Percentiles rank a stretch among this genome's conserved stretches.
Conservation (phyloP, 2,329 filamentous ascomycete species). For the Fusarium concolor region DNA sequence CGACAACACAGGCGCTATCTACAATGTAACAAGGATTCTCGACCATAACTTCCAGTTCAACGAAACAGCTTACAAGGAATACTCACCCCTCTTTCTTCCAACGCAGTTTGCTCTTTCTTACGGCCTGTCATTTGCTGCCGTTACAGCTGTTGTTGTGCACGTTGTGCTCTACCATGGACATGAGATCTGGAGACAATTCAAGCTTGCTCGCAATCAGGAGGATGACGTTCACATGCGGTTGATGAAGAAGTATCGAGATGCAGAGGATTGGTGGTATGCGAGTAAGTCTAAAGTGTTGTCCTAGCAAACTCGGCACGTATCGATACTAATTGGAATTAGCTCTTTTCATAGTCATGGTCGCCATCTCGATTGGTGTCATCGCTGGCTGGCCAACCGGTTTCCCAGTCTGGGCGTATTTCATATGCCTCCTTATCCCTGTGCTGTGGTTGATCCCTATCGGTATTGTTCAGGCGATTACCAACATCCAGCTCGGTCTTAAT, state of each 20-base stretch:
- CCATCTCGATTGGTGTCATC: conserved; percentile 65
- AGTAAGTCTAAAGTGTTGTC: conserved; percentile 55
- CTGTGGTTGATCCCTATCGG: conserved; percentile 71
- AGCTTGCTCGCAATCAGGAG: conserved; percentile 65
- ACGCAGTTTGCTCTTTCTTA: conserved; percentile 71
- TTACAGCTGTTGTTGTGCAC: conserved; percentile 70
- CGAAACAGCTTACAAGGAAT: conserved; percentile 68
- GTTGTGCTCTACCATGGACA: conserved; percentile 66
- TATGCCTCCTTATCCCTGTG: conserved; percentile 68
- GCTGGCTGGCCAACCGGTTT: conserved; percentile 67
- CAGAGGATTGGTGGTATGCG: conserved; percentile 70
- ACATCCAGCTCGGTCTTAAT: conserved; percentile 74
- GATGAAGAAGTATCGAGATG: conserved; percentile 71
- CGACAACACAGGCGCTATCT: conserved; percentile 71
- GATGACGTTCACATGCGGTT: conserved; percentile 70
- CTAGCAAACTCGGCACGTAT: conserved; percentile 41
- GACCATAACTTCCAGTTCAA: conserved; percentile 68
- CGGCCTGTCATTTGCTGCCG: conserved; percentile 74
- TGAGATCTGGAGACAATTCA: conserved; percentile 67
- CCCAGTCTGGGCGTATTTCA: conserved; percentile 67
- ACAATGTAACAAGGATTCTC: conserved; percentile 72
- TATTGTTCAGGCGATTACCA: conserved; percentile 70
- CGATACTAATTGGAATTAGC: conserved; percentile 43
- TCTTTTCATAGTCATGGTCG: conserved; percentile 65
- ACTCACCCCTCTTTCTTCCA: conserved; percentile 74